Base-by-base conservation (phyloP, 768 basidiomycete species). In the Podaxis mareebaensis region DNA sequence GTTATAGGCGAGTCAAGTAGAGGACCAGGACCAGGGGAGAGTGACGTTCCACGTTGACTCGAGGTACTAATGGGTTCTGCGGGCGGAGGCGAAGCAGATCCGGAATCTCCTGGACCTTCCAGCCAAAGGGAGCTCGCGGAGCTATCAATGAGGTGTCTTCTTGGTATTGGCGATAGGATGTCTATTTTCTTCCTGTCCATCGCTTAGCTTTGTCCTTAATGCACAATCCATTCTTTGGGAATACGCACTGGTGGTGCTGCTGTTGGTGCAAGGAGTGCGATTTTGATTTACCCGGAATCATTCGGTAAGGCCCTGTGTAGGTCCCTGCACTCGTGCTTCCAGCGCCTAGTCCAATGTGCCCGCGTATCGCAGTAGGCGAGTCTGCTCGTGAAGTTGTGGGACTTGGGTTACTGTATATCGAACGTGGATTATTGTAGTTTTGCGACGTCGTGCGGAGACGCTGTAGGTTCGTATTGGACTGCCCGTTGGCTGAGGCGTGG, bases 111-210 rank as follows among this genome's bases (percentile, higher is more conserved):
- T 15, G 13, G 7, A 30, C 26, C 60, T 40, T 12, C 39, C 8
- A 90, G 79, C 89, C 88, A 89, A 52, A 83, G 81, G 58, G 83
- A 82, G 63, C 83, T 85, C 48, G 85, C 83, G 11, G 81, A 78
- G 46, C 78, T 80, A 61, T 90, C 87, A 7, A 91, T 76, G 60
- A 86, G 78, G 69, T 90, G 86, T 61, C 86, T 79, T 11, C 83
- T 85, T n/a, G 89, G 89, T 26, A 85, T 80, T 1, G 89, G 88
- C 0, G 90, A 81, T 49, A 86, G 73, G 40, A 90, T 89, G 65
- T 73, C 64, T 24, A 55, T 33, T 30, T 68, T 64, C 30, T 42
- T 58, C 33, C 65, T 67, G 54, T 63, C 17, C 44, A 39, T 51
- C 61, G 40, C 22, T 20, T 40, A 53, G 33, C 22, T 38, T 30